These are phyloP conservation scores for Colletotrichum musicola DNA, from an alignment of 2,329 filamentous ascomycete genomes.

Conservation along the genomic window DNA sequence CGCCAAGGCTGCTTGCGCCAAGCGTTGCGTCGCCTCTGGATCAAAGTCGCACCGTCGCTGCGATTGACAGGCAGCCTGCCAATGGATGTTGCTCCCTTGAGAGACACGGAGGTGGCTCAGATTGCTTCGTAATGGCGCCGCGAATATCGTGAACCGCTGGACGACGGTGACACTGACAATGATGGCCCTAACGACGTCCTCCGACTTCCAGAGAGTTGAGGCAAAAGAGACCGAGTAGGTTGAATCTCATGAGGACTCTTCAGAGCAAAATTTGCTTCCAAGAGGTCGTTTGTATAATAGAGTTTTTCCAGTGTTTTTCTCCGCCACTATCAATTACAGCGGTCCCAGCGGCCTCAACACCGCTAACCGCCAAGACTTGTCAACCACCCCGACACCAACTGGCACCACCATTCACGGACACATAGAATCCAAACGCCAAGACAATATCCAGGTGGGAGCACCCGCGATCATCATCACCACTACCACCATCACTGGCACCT, in stretches of 20 bases:
- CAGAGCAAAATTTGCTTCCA: no score
- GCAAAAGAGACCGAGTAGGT: no score
- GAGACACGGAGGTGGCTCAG: conserved; percentile 19
- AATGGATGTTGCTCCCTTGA: neutral
- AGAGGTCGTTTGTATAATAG: no score
- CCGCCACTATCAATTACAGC: no score
- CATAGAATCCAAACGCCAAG: neutral
- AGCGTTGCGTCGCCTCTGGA: neutral
- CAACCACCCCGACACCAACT: neutral
- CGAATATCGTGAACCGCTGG: neutral
- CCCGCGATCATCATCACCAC: neutral
- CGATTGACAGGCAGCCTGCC: neutral
- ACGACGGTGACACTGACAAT: neutral
- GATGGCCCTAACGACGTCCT: no score
- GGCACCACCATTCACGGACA: neutral
- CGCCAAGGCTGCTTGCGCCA: neutral
- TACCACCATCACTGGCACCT: no score
- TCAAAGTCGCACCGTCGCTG: neutral
- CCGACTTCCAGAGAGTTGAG: no score
- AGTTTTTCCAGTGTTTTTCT: no score
- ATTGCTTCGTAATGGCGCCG: conserved; percentile 4
- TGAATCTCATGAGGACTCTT: no score
- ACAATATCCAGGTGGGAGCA: neutral
- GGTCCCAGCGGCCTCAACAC: no score
- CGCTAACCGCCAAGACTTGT: no score